These are phyloP conservation scores for Coemansia sp. DNA, from an alignment of 192 early-diverging fungal species.

Conservation along the genomic window DNA sequence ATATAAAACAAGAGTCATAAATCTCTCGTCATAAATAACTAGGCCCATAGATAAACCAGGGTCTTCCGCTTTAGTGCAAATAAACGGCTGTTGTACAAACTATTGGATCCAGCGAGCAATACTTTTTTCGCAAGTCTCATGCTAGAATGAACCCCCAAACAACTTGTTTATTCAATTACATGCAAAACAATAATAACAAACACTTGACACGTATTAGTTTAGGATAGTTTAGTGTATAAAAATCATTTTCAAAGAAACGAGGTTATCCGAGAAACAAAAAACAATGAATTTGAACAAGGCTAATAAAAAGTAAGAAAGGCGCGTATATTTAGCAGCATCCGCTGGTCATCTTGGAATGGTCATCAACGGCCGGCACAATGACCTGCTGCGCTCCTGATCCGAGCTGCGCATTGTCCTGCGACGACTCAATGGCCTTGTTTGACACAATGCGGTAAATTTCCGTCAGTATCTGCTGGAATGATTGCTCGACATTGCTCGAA, in stretches of 20 bases:
- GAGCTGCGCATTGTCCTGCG: slow-evolving; percentile 67
- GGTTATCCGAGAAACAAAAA: slow-evolving; percentile 4
- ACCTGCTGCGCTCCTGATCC: slow-evolving; percentile 67
- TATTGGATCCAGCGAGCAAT: no score
- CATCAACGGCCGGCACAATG: slow-evolving; percentile 63
- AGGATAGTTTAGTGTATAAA: not conserved
- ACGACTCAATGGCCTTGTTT: slow-evolving; percentile 90
- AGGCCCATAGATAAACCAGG: no score
- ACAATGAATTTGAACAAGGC: slow-evolving; percentile 4
- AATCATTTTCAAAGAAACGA: not conserved
- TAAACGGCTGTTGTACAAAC: no score
- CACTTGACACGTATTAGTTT: no score
- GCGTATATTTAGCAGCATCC: slow-evolving; percentile 64
- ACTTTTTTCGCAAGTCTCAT: no score
- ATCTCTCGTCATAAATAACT: no score
- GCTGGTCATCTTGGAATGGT: slow-evolving; percentile 59
- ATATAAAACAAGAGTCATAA: no score
- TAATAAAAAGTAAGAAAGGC: not conserved
- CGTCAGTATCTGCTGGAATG: slow-evolving; percentile 93
- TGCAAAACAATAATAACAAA: no score
- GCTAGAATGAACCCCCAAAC: no score
- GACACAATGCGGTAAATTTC: slow-evolving; percentile 95
- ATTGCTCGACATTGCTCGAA: slow-evolving; percentile 91
- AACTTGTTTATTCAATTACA: no score
- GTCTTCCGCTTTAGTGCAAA: no score